Conservation (phyloP, 129 eudicot species). For the Ambrosia artemisiifolia region DNA sequence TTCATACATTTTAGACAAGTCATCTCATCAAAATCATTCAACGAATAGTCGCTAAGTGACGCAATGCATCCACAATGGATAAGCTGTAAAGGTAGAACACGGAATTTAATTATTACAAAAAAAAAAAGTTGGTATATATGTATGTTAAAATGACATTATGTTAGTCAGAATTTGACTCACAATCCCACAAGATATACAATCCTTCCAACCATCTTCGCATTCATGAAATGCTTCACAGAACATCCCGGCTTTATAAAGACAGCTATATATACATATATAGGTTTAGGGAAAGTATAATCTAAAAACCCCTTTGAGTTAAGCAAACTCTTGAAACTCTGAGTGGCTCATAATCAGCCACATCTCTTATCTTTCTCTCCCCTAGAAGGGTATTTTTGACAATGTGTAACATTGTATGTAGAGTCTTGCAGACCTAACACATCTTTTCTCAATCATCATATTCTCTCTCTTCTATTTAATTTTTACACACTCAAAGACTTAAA, state of each 20-base stretch:
- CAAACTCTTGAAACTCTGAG: too few relatives aligned
- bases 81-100: constrained; percentile 35
- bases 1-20: constrained; percentile 51
- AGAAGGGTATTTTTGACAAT: too few relatives aligned
- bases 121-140: constrained; percentile 5
- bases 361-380: too few relatives aligned
- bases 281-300: too few relatives aligned
- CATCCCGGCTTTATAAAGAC: constrained; percentile 46
- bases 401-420: too few relatives aligned
- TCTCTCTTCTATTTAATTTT: too few relatives aligned
- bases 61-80: constrained; percentile 67
- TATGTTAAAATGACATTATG: neutral
- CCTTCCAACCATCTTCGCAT: constrained; percentile 59
- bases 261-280: constrained; percentile 21
- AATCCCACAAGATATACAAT: constrained; percentile 52
- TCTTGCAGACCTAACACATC: too few relatives aligned
- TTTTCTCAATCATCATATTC: too few relatives aligned
- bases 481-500: too few relatives aligned
- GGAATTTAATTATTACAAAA: neutral
- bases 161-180: constrained; percentile 21
- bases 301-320: too few relatives aligned
- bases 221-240: constrained; percentile 57
- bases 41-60: constrained; percentile 43
- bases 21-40: constrained; percentile 55
- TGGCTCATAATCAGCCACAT: too few relatives aligned